A percentile compares a stretch with the other conserved stretches of the same genome.
These are phyloP conservation scores for Agarophyton chilense DNA, from an alignment of 23 red algal genomes.

Conservation along the genomic window DNA sequence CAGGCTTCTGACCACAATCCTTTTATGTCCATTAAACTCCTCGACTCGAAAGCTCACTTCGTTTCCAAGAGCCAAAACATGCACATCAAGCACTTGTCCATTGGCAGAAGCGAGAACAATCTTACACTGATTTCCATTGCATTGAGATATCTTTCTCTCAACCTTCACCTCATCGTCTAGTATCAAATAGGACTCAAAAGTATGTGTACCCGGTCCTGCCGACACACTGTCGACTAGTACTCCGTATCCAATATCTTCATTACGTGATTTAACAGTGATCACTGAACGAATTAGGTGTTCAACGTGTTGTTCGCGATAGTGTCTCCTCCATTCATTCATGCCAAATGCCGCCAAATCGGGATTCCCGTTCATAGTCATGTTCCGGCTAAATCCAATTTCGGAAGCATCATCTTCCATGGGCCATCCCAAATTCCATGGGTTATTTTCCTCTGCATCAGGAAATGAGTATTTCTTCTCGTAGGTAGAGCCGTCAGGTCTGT, in stretches of 20 bases:
- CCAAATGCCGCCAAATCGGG: constrained; percentile 26
- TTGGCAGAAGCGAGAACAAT: neutral
- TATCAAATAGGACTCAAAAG: constrained; percentile 59
- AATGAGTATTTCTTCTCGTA: neutral
- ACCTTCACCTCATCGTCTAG: constrained; percentile 29
- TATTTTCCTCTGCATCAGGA: constrained; percentile 26
- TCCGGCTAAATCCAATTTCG: constrained; percentile 46
- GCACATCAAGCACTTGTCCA: constrained; percentile 12
- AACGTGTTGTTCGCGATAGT: constrained; percentile 30
- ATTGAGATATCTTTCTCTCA: neutral
- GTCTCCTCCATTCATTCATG: constrained; percentile 53
- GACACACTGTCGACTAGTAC: constrained; percentile 43
- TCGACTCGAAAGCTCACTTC: constrained; percentile 35
- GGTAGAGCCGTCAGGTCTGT: constrained; percentile 1
- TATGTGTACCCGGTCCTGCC: constrained; percentile 4
- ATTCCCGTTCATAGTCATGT: constrained; percentile 43
- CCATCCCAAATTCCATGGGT: constrained; percentile 61
- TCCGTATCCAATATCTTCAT: constrained; percentile 39
- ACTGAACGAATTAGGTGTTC: constrained; percentile 42
- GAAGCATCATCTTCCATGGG: constrained; percentile 62
- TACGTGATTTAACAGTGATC: constrained; percentile 23
- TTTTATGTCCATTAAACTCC: constrained; percentile 35
- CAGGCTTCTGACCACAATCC: constrained; percentile 12
- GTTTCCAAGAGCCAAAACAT: constrained; percentile 16
- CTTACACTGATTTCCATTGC: constrained; percentile 21